Conservation (phyloP, 2,329 filamentous ascomycete species). For the Arthrobotrys pseudoclavata region DNA sequence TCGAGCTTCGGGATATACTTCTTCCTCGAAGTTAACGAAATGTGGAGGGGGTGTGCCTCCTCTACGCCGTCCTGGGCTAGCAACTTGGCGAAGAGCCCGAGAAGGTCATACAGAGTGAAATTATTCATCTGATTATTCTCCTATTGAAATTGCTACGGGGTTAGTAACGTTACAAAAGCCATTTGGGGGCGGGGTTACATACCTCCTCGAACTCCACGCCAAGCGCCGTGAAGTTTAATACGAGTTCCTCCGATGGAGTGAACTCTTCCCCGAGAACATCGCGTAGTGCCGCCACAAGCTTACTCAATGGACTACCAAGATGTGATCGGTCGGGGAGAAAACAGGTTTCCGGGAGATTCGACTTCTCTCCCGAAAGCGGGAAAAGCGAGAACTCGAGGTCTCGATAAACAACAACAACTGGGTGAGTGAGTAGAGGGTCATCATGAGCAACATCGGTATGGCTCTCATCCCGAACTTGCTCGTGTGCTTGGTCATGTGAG, state of each 20-base stretch:
- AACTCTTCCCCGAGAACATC: constrained; percentile 58
- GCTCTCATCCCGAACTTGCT: constrained; percentile 21
- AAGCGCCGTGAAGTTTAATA: constrained; percentile 47
- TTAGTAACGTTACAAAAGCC: constrained; percentile 8
- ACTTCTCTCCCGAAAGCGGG: constrained; percentile 21
- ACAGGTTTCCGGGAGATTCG: constrained; percentile 39
- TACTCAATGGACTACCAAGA: constrained; percentile 45
- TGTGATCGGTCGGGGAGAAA: constrained; percentile 52
- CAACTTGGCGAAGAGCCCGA: constrained; percentile 46
- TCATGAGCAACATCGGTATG: constrained; percentile 8
- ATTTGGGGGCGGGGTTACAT: constrained; percentile 7
- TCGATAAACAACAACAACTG: constrained; percentile 53
- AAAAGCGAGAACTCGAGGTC: constrained; percentile 53
- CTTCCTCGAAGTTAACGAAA: constrained; percentile 49
- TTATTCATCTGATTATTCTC: constrained; percentile 52
- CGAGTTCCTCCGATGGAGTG: constrained; percentile 46
- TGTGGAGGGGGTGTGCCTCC: constrained; percentile 40
- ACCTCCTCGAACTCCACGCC: constrained; percentile 59
- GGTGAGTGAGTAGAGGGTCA: constrained; percentile 43
- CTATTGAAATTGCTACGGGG: constrained; percentile 6
- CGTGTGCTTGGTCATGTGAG: background rate
- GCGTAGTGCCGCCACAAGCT: constrained; percentile 50
- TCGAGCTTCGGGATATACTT: constrained; percentile 53
- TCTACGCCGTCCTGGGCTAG: constrained; percentile 36
- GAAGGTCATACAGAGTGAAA: constrained; percentile 49